Evolutionary conservation across 768 basidiomycete species (phyloP).

Genomic region (Tephrocybe rancida): DNA sequence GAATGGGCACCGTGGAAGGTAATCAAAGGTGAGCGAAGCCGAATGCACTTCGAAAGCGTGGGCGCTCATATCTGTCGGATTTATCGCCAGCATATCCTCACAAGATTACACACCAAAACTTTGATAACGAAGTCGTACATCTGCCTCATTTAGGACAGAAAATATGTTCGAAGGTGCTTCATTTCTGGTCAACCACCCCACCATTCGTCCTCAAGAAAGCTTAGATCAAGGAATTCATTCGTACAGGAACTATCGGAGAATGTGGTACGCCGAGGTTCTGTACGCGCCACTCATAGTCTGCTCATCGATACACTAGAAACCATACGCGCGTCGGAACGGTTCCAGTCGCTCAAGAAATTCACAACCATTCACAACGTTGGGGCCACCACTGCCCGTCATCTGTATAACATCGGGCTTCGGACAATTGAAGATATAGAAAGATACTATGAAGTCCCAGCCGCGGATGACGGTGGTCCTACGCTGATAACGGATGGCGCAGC

Average conservation of each 20-base stretch:
- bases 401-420: constrained; percentile 68
- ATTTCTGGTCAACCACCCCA: neutral
- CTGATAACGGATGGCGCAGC: constrained; percentile 13
- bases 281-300: constrained; percentile 12
- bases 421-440: constrained; percentile 69
- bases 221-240: constrained; percentile 67
- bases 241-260: constrained; percentile 59
- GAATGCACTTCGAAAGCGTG: no score
- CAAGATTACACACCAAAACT: constrained; percentile 36
- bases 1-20: constrained; percentile 28
- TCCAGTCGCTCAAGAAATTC: constrained; percentile 58
- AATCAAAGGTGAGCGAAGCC: constrained; percentile 44
- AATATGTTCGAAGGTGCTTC: constrained; percentile 48
- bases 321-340: constrained; percentile 52
- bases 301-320: constrained; percentile 37
- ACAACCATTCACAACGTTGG: constrained; percentile 75
- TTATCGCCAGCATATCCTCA: constrained; percentile 48
- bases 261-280: no score
- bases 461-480: constrained; percentile 1
- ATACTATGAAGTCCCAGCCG: constrained; percentile 54
- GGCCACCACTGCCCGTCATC: constrained; percentile 61
- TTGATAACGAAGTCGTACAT: constrained; percentile 39
- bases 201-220: neutral
- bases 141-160: constrained; percentile 56
- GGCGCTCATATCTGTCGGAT: no score